A percentile compares a stretch with the other conserved stretches of the same genome.
These are phyloP conservation scores for Aspergillus baeticus DNA, from an alignment of 495 filamentous ascomycete genomes.

Conservation along the genomic window DNA sequence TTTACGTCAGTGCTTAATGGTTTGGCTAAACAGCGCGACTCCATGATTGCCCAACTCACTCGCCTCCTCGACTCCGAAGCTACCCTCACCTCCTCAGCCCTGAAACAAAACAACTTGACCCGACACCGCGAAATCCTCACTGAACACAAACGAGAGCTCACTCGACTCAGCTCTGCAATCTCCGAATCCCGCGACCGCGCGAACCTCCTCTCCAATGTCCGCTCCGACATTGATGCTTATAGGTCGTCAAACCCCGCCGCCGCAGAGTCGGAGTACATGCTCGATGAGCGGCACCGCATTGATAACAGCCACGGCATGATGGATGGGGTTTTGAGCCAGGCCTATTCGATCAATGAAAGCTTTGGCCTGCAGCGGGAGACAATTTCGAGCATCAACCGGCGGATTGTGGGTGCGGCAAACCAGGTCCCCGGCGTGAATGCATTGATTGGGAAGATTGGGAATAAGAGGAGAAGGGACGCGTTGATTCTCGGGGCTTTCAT, in stretches of 20 bases:
- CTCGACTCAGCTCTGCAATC: constrained; percentile 66
- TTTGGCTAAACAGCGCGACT: constrained; percentile 62
- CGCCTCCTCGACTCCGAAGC: constrained; percentile 94
- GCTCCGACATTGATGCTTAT: constrained; percentile 89
- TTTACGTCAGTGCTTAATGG: neutral
- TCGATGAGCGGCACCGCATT: constrained; percentile 80
- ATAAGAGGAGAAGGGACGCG: constrained; percentile 92
- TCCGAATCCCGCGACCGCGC: constrained; percentile 75
- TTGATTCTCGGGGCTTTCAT: constrained; percentile 90
- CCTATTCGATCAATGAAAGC: constrained; percentile 92
- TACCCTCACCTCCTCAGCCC: constrained; percentile 80
- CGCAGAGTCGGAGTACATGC: constrained; percentile 94
- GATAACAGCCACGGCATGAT: constrained; percentile 85
- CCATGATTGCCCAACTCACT: constrained; percentile 75
- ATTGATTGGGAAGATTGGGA: constrained; percentile 89
- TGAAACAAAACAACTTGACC: constrained; percentile 91
- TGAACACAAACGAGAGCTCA: constrained; percentile 82
- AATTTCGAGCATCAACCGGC: constrained; percentile 78
- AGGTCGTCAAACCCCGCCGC: constrained; percentile 74
- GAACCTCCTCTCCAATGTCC: constrained; percentile 88
- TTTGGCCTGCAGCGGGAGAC: constrained; percentile 86
- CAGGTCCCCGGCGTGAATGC: constrained; percentile 92
- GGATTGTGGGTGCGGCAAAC: constrained; percentile 84
- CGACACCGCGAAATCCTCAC: constrained; percentile 87
- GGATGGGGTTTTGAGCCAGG: constrained; percentile 91